phyloP scores from a whole-genome alignment of 2,329 filamentous ascomycete species.

The Xylariaceae sp. region DNA sequence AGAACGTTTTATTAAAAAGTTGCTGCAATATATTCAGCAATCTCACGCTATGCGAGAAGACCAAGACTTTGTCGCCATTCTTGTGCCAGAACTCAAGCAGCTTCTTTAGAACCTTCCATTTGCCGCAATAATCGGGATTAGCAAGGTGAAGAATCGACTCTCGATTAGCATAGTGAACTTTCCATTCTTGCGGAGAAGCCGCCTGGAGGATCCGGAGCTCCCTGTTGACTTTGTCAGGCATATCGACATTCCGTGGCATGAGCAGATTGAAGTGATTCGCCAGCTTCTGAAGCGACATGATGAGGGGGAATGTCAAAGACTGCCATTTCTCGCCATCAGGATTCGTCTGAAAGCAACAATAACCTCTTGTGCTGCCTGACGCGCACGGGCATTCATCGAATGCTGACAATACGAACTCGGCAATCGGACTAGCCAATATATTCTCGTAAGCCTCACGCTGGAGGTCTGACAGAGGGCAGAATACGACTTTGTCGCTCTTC shows the following conservation, averaged over 20 bases:
- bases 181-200: conserved; percentile 71
- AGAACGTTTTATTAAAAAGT: conserved; percentile 81
- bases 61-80: conserved; percentile 87
- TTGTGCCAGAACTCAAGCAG: conserved; percentile 84
- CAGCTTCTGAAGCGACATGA: conserved; percentile 77
- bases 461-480: conserved; percentile 80
- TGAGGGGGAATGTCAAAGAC: conserved; percentile 75
- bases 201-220: conserved; percentile 69
- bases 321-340: conserved; percentile 64
- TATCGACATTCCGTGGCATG: conserved; percentile 61
- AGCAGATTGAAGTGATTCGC: conserved; percentile 89
- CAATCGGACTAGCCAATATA: conserved; percentile 67
- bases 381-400: conserved; percentile 65
- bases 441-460: conserved; percentile 80
- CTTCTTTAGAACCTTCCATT: conserved; percentile 88
- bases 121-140: conserved; percentile 89
- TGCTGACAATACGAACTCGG: conserved; percentile 62
- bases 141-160: conserved; percentile 77
- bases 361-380: conserved; percentile 66
- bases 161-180: conserved; percentile 64
- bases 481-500: conserved; percentile 91
- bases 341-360: conserved; percentile 66
- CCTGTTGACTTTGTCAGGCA: conserved; percentile 67
- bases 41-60: conserved; percentile 89
- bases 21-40: conserved; percentile 78